phyloP scores from a whole-genome alignment of 331 rosid genomes.

The Acacia concinna region DNA sequence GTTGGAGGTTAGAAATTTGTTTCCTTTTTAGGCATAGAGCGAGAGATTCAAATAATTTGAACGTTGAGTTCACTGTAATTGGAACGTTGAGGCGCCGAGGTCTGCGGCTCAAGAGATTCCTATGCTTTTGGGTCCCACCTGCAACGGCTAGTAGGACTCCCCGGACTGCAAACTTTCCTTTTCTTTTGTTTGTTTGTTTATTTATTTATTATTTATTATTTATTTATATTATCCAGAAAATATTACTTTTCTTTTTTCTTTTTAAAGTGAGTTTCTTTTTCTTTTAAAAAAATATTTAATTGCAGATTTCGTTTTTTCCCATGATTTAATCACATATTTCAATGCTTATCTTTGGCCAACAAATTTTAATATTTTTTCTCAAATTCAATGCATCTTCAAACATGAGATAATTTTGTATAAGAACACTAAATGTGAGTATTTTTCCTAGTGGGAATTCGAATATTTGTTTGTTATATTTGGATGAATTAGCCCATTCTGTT shows the following conservation, averaged over 20 bases:
- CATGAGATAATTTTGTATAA: no score
- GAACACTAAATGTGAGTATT: no score
- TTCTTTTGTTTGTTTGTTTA: background rate
- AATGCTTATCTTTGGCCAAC: background rate
- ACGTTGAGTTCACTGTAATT: slow-evolving; percentile 41
- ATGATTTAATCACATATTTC: background rate
- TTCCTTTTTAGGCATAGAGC: background rate
- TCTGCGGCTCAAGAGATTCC: background rate
- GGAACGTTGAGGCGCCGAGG: background rate
- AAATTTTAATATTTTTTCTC: background rate
- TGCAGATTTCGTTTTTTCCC: no score
- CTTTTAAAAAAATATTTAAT: background rate
- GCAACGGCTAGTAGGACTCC: slow-evolving; percentile 55
- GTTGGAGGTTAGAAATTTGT: background rate
- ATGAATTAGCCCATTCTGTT: no score
- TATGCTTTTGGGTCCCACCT: background rate
- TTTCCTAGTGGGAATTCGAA: no score
- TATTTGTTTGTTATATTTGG: no score
- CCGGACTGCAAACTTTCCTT: background rate
- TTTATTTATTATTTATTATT: fast-evolving
- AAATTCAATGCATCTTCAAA: no score
- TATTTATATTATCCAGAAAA: background rate
- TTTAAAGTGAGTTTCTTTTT: no score
- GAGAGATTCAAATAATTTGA: slow-evolving; percentile 37
- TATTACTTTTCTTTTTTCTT: background rate